Conservation (phyloP, 129 eudicot genomes). For the Lonicera japonica region DNA sequence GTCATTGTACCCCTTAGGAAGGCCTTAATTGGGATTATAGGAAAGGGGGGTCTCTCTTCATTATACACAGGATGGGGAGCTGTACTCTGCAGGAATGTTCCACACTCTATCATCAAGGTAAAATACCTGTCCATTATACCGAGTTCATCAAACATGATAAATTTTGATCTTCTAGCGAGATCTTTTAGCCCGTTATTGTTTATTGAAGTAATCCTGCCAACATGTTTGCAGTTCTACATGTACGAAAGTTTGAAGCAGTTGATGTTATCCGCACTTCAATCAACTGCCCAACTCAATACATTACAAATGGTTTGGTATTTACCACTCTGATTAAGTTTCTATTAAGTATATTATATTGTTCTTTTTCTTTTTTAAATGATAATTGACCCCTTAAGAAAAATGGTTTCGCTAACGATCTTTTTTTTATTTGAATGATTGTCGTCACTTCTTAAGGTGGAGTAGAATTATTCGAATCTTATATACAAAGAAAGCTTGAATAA, state of each 20-base stretch:
- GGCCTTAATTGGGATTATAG: conserved; percentile 50
- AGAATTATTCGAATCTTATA: too few species aligned
- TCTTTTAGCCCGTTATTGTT: neutral
- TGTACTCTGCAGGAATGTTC: conserved; percentile 92
- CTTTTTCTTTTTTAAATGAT: neutral
- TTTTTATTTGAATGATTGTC: too few species aligned
- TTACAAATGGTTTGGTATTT: conserved; percentile 45
- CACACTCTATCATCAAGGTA: conserved; percentile 95
- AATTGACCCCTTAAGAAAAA: too few species aligned
- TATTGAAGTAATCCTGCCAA: neutral
- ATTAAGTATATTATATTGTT: neutral
- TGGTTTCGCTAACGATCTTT: too few species aligned
- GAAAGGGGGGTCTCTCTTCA: conserved; percentile 72
- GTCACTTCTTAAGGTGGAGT: too few species aligned
- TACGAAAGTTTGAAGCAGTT: conserved; percentile 78
- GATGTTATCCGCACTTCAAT: conserved; percentile 33
- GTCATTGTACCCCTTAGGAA: conserved; percentile 35
- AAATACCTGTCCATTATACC: neutral
- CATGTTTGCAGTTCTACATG: conserved; percentile 66
- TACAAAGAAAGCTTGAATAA: too few species aligned
- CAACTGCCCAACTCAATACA: conserved; percentile 47
- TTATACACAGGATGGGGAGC: conserved; percentile 97
- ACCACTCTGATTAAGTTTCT: neutral
- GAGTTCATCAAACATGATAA: neutral
- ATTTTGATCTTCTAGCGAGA: neutral